Evolutionary conservation across 345 rosid species (phyloP).

Genomic region (Viola odorata): DNA sequence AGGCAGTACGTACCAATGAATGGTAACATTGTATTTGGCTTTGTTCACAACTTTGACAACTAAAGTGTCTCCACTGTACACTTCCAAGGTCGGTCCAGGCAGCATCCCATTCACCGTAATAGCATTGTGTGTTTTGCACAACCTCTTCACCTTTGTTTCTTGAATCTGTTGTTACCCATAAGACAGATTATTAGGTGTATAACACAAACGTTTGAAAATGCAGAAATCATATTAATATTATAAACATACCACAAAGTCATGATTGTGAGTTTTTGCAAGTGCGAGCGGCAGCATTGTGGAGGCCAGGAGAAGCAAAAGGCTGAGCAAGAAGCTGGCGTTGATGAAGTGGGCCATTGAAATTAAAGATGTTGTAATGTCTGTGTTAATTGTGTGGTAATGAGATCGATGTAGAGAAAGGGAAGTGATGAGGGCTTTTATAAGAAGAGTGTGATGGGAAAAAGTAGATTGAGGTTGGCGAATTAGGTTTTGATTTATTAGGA

Average conservation of each 20-base stretch:
- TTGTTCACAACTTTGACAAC: constrained; percentile 59
- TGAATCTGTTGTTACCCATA: constrained; percentile 43
- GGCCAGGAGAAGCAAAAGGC: constrained; percentile 38
- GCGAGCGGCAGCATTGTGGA: constrained; percentile 30
- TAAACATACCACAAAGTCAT: constrained; percentile 38
- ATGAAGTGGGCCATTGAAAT: constrained; percentile 12
- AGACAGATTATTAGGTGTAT: background rate
- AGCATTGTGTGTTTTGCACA: constrained; percentile 66
- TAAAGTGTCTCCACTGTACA: constrained; percentile 64
- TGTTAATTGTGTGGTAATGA: constrained; percentile 5
- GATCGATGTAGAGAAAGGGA: background rate
- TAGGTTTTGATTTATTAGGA: constrained; percentile 46
- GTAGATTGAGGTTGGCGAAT: constrained; percentile 49
- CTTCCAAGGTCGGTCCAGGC: constrained; percentile 90
- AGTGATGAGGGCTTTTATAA: constrained; percentile 26
- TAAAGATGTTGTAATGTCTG: background rate
- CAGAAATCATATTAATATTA: background rate
- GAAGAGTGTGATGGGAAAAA: constrained; percentile 9
- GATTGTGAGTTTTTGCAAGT: constrained; percentile 47
- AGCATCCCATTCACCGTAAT: constrained; percentile 90
- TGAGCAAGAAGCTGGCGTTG: constrained; percentile 12
- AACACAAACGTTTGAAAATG: background rate
- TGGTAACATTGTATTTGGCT: constrained; percentile 65
- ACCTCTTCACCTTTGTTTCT: constrained; percentile 86
- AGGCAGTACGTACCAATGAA: constrained; percentile 61